A percentile compares a stretch with the other conserved stretches of the same genome.
These are phyloP conservation scores for Cercospora brassicicola DNA, from an alignment of 2,329 filamentous ascomycete genomes.

Conservation along the genomic window DNA sequence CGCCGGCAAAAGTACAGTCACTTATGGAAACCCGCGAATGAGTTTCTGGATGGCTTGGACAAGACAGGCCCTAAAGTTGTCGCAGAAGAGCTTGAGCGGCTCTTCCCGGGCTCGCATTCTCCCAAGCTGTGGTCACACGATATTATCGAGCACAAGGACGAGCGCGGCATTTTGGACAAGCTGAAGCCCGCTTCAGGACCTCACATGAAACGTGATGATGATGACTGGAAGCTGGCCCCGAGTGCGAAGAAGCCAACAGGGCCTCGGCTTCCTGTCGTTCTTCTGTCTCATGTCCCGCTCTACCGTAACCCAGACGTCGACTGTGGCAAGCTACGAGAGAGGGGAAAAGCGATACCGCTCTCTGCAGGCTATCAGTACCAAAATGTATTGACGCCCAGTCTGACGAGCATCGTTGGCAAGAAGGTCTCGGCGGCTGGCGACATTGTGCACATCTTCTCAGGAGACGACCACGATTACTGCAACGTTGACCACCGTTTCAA, in stretches of 20 bases:
- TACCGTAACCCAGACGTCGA: constrained; percentile 80
- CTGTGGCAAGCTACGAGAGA: constrained; percentile 83
- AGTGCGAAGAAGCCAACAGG: constrained; percentile 15
- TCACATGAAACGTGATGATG: constrained; percentile 10
- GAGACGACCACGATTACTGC: constrained; percentile 98
- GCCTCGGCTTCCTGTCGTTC: constrained; percentile 75
- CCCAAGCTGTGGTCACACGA: constrained; percentile 35
- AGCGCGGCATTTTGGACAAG: constrained; percentile 5
- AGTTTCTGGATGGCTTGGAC: constrained; percentile 71
- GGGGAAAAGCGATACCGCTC: constrained; percentile 79
- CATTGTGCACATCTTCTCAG: constrained; percentile 83
- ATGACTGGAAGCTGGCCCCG: neutral
- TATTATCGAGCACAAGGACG: constrained; percentile 35
- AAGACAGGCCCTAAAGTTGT: constrained; percentile 66
- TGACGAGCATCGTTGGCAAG: constrained; percentile 73
- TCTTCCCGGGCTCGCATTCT: constrained; percentile 42
- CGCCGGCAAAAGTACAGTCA: constrained; percentile 26
- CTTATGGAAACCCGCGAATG: constrained; percentile 73
- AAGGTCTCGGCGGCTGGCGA: constrained; percentile 65
- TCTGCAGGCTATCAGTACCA: constrained; percentile 89
- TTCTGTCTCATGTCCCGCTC: constrained; percentile 88
- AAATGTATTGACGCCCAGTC: constrained; percentile 77
- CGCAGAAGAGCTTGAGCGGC: constrained; percentile 60
- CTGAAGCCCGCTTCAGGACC: constrained; percentile 8
- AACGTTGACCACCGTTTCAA: constrained; percentile 71